Evolutionary conservation across 2,329 filamentous ascomycete genomes (phyloP).

Genomic region (Aureobasidium sp.): DNA sequence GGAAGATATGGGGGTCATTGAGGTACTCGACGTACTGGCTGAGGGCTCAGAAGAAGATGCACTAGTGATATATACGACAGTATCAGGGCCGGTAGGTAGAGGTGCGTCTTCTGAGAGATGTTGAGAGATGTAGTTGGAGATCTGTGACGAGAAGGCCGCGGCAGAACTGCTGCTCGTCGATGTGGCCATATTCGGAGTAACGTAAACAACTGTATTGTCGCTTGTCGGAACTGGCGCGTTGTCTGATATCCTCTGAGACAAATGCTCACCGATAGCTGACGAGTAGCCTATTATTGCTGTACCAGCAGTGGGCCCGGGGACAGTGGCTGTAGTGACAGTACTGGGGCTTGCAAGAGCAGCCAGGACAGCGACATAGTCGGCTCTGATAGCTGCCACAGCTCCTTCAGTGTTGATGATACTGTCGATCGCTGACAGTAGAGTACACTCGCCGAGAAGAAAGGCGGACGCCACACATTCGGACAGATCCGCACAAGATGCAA

Average conservation of each 20-base stretch:
- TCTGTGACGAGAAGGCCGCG: background rate
- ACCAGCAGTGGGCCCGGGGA: background rate
- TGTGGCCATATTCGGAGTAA: background rate
- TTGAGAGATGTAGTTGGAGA: background rate
- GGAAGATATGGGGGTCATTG: background rate
- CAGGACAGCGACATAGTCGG: background rate
- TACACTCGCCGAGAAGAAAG: background rate
- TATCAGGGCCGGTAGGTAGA: background rate
- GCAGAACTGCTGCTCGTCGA: background rate
- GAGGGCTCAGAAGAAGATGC: background rate
- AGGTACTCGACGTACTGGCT: background rate
- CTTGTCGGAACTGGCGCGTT: slow-evolving; percentile 4
- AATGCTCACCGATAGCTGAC: background rate
- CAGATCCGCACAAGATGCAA: background rate
- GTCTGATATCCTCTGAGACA: slow-evolving; percentile 2
- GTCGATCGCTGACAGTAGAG: slow-evolving; percentile 3
- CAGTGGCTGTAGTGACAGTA: background rate
- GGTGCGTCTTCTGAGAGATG: background rate
- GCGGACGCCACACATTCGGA: background rate
- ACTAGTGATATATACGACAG: background rate
- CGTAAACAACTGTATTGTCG: background rate
- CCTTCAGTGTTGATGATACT: background rate
- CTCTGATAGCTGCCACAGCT: slow-evolving; percentile 9
- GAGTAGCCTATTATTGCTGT: background rate
- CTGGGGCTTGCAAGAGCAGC: background rate